Evolutionary conservation across 2,329 filamentous ascomycete species (phyloP).

Genomic region (Aschersonia sp.): DNA sequence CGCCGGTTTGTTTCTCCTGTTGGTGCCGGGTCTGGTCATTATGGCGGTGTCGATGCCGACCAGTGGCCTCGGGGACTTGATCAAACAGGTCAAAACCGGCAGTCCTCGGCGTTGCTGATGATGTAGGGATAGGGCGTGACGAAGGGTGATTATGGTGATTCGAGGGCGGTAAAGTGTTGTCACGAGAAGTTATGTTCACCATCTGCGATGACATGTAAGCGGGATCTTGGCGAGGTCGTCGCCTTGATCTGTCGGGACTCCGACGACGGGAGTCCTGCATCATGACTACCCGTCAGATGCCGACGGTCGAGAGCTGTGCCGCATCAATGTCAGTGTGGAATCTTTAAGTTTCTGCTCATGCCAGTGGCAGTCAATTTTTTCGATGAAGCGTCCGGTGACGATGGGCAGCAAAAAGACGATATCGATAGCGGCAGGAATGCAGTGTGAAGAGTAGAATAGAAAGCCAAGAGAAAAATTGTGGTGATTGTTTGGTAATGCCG

Average conservation of each 20-base stretch:
- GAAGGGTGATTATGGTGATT: slow-evolving; percentile 1
- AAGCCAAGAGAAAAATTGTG: no score
- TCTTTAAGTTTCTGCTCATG: no score
- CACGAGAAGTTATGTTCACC: slow-evolving; percentile 3
- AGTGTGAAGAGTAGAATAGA: no score
- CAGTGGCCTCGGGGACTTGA: neutral
- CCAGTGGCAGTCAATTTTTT: no score
- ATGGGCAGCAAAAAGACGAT: no score
- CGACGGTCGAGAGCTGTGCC: no score
- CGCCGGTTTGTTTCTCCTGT: slow-evolving; percentile 5
- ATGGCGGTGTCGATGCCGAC: neutral
- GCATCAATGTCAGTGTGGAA: no score
- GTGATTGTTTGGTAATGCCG: no score
- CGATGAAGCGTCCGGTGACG: no score
- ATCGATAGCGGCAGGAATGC: no score
- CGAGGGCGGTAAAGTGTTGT: neutral
- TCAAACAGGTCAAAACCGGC: neutral
- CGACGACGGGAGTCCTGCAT: slow-evolving; percentile 40
- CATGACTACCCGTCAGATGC: slow-evolving; percentile 23
- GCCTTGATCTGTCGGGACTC: slow-evolving; percentile 37
- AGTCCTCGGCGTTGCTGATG: slow-evolving; percentile 3
- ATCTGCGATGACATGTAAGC: slow-evolving; percentile 7
- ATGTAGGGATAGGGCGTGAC: slow-evolving; percentile 4
- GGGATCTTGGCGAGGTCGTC: slow-evolving; percentile 16
- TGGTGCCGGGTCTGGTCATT: slow-evolving; percentile 2